These are phyloP conservation scores for Sporobolomyces pararoseus DNA, from an alignment of 768 basidiomycete species.

Conservation along the genomic window DNA sequence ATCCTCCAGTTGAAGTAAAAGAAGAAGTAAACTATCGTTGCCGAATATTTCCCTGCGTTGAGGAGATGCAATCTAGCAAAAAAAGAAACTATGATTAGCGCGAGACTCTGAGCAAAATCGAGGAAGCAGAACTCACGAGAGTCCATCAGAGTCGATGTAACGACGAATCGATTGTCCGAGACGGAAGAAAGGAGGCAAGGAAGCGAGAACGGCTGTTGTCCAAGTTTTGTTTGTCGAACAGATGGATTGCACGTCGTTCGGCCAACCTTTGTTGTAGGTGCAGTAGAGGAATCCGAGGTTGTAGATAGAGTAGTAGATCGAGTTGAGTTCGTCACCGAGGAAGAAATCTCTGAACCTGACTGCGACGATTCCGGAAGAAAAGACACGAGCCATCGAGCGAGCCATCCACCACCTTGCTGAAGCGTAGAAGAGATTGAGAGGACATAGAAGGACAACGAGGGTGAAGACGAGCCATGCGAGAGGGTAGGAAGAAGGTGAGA, in stretches of 20 bases:
- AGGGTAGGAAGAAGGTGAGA: constrained; percentile 73
- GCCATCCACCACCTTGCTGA: constrained; percentile 78
- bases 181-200: constrained; percentile 70
- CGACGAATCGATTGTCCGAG: constrained; percentile 81
- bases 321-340: constrained; percentile 47
- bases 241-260: constrained; percentile 27
- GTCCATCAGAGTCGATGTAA: constrained; percentile 65
- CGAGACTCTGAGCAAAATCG: background rate
- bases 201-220: constrained; percentile 60
- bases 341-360: constrained; percentile 54
- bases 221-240: constrained; percentile 56
- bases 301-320: constrained; percentile 39
- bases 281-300: constrained; percentile 60
- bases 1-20: constrained; percentile 75
- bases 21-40: constrained; percentile 42
- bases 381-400: constrained; percentile 60
- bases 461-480: constrained; percentile 71
- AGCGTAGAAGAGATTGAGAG: constrained; percentile 64
- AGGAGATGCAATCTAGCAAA: constrained; percentile 69
- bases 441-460: constrained; percentile 61
- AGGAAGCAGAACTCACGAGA: constrained; percentile 9
- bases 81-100: too few species aligned
- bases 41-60: constrained; percentile 61
- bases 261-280: constrained; percentile 61
- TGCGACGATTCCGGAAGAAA: constrained; percentile 63